Conservation (phyloP, 2,329 filamentous ascomycete species). For the Drechslerella coelobrocha region DNA sequence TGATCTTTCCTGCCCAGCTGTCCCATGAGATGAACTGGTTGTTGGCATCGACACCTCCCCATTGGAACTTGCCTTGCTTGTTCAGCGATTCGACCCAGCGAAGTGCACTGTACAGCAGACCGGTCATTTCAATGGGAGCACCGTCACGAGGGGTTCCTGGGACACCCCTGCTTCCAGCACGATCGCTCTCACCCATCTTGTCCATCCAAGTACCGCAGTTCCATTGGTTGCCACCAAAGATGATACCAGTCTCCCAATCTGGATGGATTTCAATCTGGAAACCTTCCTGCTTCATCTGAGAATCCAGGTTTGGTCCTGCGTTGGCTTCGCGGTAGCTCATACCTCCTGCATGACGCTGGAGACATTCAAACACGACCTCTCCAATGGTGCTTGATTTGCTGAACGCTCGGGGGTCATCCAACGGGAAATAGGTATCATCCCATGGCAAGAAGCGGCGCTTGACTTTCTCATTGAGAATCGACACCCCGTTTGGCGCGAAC, state of each 20-base stretch:
- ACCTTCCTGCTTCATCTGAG: slow-evolving; percentile 88
- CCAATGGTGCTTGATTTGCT: slow-evolving; percentile 81
- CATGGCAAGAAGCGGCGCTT: slow-evolving; percentile 89
- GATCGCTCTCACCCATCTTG: slow-evolving; percentile 98
- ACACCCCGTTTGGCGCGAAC: slow-evolving; percentile 77
- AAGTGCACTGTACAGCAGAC: slow-evolving; percentile 87
- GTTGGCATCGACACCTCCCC: slow-evolving; percentile 72
- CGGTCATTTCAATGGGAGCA: slow-evolving; percentile 92
- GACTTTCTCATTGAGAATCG: slow-evolving; percentile 77
- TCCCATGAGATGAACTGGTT: slow-evolving; percentile 71
- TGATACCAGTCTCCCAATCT: slow-evolving; percentile 87
- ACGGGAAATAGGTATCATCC: slow-evolving; percentile 91
- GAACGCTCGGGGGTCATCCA: slow-evolving; percentile 82
- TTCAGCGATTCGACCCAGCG: slow-evolving; percentile 76
- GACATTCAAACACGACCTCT: slow-evolving; percentile 88
- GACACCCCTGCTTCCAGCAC: slow-evolving; percentile 87
- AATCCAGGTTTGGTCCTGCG: slow-evolving; percentile 84
- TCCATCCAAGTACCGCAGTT: slow-evolving; percentile 99
- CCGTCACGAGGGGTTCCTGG: slow-evolving; percentile 97
- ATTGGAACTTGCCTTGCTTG: slow-evolving; percentile 72
- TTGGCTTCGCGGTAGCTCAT: slow-evolving; percentile 95
- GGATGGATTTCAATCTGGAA: slow-evolving; percentile 79
- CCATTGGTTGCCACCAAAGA: slow-evolving; percentile 90
- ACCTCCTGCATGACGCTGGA: slow-evolving; percentile 88
- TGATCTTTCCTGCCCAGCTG: slow-evolving; percentile 81